Base-by-base conservation (phyloP, 2,329 filamentous ascomycete genomes). In the Colletotrichum zoysiae region DNA sequence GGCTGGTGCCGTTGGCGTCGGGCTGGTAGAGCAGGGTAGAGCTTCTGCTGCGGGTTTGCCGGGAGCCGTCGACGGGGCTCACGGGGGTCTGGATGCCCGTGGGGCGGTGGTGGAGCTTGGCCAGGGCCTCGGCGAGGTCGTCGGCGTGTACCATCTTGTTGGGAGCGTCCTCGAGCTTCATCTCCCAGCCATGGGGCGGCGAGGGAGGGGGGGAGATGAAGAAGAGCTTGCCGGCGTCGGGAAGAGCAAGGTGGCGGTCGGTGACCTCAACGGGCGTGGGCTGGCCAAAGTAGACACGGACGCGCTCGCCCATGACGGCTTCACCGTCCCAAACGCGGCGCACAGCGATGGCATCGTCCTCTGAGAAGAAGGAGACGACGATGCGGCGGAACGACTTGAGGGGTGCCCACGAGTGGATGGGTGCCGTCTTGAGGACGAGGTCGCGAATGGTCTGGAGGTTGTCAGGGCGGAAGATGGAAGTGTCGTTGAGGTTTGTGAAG, bases 331-430 rank as follows among this genome's bases (percentile, higher is more conserved):
- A 93, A 67, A 91, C 86, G 75, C 89, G 85, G 74, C 92, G 91
- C 67, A 95, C 92, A 67, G 86, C 85, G 76, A 93, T 90, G 68
- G 93, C 93, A 65, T 91, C 88, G 65, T 91, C 88, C 77, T 88
- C 86, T 73, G 90, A 89, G 81, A 88, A 91, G 85, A 96, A 95
- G 76, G 92, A 94, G 73, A 93, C 89, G 76, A 95, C 87, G 78
- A 96, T 94, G 80, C 93, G 91, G 74, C 91, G 89, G 86, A 96
- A 94, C 8, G 92, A 95, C 80, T 93, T 94, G 74, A 96, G 88
- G 0, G 93, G 93, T 14, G 92, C 89, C 87, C 93, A 96, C 71
- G 91, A 90, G 82, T 94, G 91, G 74, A 95, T 90, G 62, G 90
- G 86, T 3, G 92, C 92, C n/a, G 91, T 89, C 61, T 88, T 81